Evolutionary conservation across 345 rosid genomes (phyloP), one percentile per base, ranked within the genome.

Genomic region (Aegle marmelos): DNA sequence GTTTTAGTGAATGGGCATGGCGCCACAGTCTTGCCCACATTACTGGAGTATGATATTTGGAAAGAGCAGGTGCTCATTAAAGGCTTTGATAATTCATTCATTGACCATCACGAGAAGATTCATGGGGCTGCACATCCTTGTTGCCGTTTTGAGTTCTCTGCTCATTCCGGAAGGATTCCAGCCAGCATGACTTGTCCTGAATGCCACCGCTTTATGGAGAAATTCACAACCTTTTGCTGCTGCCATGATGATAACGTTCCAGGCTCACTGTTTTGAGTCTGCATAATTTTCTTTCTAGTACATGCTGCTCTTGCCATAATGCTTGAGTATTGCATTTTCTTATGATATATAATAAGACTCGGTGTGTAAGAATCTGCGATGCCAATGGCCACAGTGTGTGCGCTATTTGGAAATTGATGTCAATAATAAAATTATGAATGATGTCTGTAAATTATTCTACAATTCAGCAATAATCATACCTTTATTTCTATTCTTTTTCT

Each of bases 171-270:
- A 58, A 88, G 91, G 81, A 89, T 90, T 74, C 98, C 99, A 0
- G 87, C 84, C 21, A 83, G 74, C 77, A 78, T 93, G 90, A 89
- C 78, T 68, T 95, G 98, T 87, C 94, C 96, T 10, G 96, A 95
- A 75, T 93, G 99, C 73, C 80, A 76, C 8, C 94, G 92, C 13
- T 1, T 28, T 14, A 95, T 95, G 99, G 93, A 91, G 85, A 92
- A 84, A 82, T 87, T 85, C 87, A 66, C 79, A 39, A 85, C 88
- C 59, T 95, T 91, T 87, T 45, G 83, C 65, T 95, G 98, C 86
- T 93, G 97, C 91, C 97, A 95, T 76, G 98, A 89, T 33, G 92
- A 88, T 7, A 31, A 9, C 36, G 45, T 41, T 36, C 63, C 75
- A 11, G 83, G 77, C 24, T 22, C 60, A 11, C 72, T 25, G 7